Evolutionary conservation across 2,329 filamentous ascomycete genomes (phyloP), one percentile per base, ranked within the genome.

Genomic region (Cercospora citrullina): DNA sequence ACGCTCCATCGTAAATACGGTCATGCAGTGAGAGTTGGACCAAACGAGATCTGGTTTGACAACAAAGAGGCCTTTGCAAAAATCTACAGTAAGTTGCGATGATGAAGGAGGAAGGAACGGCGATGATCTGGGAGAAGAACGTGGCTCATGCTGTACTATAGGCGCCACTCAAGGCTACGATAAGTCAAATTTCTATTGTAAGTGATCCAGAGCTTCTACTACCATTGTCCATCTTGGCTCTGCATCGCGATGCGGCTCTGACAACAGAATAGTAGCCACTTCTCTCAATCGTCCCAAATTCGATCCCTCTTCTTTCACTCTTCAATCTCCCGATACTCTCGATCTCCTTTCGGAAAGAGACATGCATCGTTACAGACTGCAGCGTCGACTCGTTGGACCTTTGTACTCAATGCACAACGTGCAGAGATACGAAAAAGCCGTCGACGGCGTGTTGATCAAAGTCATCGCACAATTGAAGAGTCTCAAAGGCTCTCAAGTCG

Each of bases 11-110:
- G 71, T 3, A 64, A 71, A 28, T 82, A 82, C 70, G 83, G 83
- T 5, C 75, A 77, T 1, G 76, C 83, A 9, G 82, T 85, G 4
- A 80, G 84, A 23, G 75, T 85, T 45, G 80, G 79, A 4, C 83
- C 84, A 1, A 78, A 83, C 65, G 82, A 84, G 70, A 83, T 79
- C n/a, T 70, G 68, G 68, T 39, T 72, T 18, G 62, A 68, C 60
- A 70, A 65, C 51, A 70, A 67, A 63, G 65, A 67, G 8, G 62
- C 68, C 5, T 69, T 69, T 53, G 61, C 59, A 7, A 65, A 68
- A 8, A 70, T 72, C 9, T 70, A 70, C 66, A 67, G 70, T 55
- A 60, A 64, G 62, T 58, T 16, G 61, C 26, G 3, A 59, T 26
- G 21, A 12, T 9, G 8, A 10, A 28, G 6, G 23, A 55, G 14